Evolutionary conservation across 75 land plant species (phyloP), one percentile per base, ranked within the genome.

Genomic region (Selaginella moellendorffii): DNA sequence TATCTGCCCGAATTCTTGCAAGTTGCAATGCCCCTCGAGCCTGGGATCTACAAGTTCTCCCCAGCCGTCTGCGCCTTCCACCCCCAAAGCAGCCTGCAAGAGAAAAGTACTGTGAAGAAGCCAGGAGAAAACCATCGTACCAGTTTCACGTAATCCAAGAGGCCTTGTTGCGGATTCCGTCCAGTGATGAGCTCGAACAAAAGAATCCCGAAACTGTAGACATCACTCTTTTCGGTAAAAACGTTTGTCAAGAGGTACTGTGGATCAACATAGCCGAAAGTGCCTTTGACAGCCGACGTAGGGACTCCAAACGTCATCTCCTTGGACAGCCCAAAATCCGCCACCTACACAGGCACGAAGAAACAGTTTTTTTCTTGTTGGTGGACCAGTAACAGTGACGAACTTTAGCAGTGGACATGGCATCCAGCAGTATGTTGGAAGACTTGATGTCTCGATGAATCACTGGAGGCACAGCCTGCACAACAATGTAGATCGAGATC

Each of bases 231-330:
- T 69, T 77, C 70, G 23, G 97, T 85, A 68, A 83, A 88, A 26
- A 74, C 73, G 69, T 76, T 85, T 54, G 90, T 88, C 10, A 88
- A 70, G 56, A 92, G 63, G 42, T 92, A 92, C 5, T 72, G 82
- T 5, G 97, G 97, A 60, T 92, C 97, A 30, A 92, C 87, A 69
- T 92, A 92, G 31, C 97, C 97, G 67, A 83, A 88, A 63, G 97
- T 92, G 56, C 97, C 97, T 76, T 83, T 92, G 17, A 92, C 66
- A 26, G 84, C 81, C 18, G 95, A 85, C 12, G 70, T 76, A 5
- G 71, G 69, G 9, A 73, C 74, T 63, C 81, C 81, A 66, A 67
- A 67, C 10, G 24, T 67, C 46, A 82, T 86, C 74, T 85, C 97
- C 58, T 81, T 92, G 2, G 97, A 92, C 36, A 92, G 74, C 54